These are phyloP conservation scores for Fraxinus floribunda DNA, from an alignment of 305 asterid species.

Conservation along the genomic window DNA sequence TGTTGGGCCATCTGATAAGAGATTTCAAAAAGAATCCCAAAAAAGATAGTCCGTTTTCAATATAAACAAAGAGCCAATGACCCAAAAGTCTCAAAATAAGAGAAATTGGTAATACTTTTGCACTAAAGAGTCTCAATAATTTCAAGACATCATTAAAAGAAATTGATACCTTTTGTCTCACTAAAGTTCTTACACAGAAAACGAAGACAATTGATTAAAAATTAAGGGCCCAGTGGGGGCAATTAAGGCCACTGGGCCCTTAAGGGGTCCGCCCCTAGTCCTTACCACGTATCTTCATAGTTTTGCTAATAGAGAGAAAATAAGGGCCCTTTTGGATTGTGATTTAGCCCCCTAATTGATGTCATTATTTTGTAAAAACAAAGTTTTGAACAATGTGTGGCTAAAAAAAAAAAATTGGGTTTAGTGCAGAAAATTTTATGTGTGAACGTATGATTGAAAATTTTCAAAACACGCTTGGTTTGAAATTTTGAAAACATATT, in stretches of 20 bases:
- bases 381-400: too few species aligned
- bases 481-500: too few species aligned
- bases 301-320: background rate
- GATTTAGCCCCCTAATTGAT: too few species aligned
- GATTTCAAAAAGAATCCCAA: background rate
- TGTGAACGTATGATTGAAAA: too few species aligned
- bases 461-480: too few species aligned
- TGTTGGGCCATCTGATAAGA: background rate
- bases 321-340: too few species aligned
- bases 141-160: conserved; percentile 31
- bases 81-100: conserved; percentile 36
- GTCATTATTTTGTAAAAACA: too few species aligned
- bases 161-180: conserved; percentile 20
- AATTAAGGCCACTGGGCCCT: too few species aligned
- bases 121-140: conserved; percentile 20
- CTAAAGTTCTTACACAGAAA: conserved; percentile 29
- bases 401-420: too few species aligned
- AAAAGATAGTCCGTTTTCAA: conserved; percentile 25
- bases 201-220: background rate
- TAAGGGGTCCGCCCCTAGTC: too few species aligned
- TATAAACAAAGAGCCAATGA: conserved; percentile 34
- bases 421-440: too few species aligned
- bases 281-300: background rate
- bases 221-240: too few species aligned
- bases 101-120: conserved; percentile 23